Evolutionary conservation across 2,329 filamentous ascomycete species (phyloP).

Genomic region (Nigrospora osmanthi): DNA sequence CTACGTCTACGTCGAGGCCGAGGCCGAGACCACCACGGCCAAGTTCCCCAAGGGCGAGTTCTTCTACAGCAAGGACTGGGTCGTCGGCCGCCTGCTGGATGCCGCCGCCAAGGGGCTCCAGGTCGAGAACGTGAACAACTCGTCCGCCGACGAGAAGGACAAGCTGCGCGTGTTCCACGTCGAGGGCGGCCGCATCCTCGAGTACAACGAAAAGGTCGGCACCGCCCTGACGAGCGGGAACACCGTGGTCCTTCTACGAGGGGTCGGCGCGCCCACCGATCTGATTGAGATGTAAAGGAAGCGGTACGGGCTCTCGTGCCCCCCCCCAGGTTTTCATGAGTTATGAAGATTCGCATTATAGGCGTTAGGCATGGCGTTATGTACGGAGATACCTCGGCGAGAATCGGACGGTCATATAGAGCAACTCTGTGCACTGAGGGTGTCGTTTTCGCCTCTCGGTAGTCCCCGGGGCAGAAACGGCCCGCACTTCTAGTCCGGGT

Average conservation of each 20-base stretch:
- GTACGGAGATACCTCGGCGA: neutral
- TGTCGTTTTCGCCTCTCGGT: too few species aligned
- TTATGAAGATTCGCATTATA: conserved; percentile 8
- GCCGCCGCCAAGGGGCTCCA: conserved; percentile 69
- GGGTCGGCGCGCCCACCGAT: conserved; percentile 73
- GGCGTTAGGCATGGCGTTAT: conserved; percentile 8
- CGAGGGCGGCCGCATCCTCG: conserved; percentile 77
- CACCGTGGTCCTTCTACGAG: conserved; percentile 80
- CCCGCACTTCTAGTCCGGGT: too few species aligned
- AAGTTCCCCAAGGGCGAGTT: conserved; percentile 79
- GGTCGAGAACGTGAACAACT: conserved; percentile 78
- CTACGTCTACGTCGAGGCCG: conserved; percentile 85
- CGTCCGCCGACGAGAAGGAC: conserved; percentile 66
- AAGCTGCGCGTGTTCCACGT: conserved; percentile 87
- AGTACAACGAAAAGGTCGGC: conserved; percentile 82
- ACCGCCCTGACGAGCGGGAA: conserved; percentile 69
- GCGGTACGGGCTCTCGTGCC: too few species aligned
- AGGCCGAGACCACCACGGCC: conserved; percentile 73
- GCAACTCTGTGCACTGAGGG: too few species aligned
- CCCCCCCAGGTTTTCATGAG: conserved; percentile 1
- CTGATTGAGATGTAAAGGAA: conserved; percentile 48
- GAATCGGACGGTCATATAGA: too few species aligned
- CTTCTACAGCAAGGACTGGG: conserved; percentile 80
- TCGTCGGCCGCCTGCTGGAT: conserved; percentile 76
- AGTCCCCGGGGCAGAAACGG: too few species aligned